Base-by-base conservation (phyloP, 768 basidiomycete species). In the Nidularia sp. region DNA sequence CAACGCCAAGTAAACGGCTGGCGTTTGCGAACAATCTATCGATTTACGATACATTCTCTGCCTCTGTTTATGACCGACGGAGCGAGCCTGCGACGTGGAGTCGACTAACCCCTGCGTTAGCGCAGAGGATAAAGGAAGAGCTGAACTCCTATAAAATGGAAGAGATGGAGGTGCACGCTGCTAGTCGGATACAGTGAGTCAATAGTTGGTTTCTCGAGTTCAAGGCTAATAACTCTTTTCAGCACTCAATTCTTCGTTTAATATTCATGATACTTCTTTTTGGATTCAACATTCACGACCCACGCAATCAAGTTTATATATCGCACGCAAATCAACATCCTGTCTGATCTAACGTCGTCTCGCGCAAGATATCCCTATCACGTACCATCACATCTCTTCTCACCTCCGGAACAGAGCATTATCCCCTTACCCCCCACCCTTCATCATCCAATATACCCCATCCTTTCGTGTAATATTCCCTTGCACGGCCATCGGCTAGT, bases 141-240 rank as follows among this genome's bases (percentile, higher is more conserved):
- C 76, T 99, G 49, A 99, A 99, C 71, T 93, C 92, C 51, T 98
- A 91, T 73, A 98, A 98, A 79, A 92, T 98, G 90, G 94, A 96
- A 71, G 94, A 98, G 74, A 98, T 99, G 96, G 93, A 95, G 67
- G 94, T 99, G 55, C 96, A 98, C 70, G 90, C 90, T 60, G 76
- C 88, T 47, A 95, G 92, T 70, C 85, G 92, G 68, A 84, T 90
- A 61, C 87, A 97, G 91, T 93, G 66, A 59, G 91, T 83, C 39
- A 47, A 50, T 48, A 44, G 53, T 47, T 48, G 39, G 49, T 42
- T 45, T 60, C 29, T 50, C 34, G 9, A 46, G 43, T 6, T 45
- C 59, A 15, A 18, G 22, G 10, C 41, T 50, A 44, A 50, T 45
- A 48, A 25, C 55, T 22, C 29, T 45, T 53, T 48, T 45, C 60